Percentiles rank a stretch among this genome's conserved stretches.
phyloP scores from a whole-genome alignment of 2,329 filamentous ascomycete species.

The Aschersonia sp. region DNA sequence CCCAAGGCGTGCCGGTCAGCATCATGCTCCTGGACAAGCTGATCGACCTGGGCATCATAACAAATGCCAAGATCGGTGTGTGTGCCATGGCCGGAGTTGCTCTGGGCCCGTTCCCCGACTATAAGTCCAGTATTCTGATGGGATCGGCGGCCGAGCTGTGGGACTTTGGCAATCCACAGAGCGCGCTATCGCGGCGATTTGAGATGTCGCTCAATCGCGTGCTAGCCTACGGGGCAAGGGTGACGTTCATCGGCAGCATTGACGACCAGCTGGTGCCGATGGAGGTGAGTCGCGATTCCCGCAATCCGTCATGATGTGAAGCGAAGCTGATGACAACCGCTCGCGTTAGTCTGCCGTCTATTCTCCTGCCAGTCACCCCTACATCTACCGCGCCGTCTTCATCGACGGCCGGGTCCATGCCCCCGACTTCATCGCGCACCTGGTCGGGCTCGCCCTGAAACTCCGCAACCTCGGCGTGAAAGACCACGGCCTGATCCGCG shows the following conservation, averaged over 20 bases:
- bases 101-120: conserved; percentile 82
- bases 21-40: conserved; percentile 88
- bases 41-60: conserved; percentile 77
- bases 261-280: conserved; percentile 93
- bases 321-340: background rate
- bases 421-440: conserved; percentile 82
- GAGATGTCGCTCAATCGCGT: conserved; percentile 59
- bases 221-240: conserved; percentile 63
- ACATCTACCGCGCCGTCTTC: conserved; percentile 91
- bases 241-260: conserved; percentile 85
- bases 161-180: conserved; percentile 75
- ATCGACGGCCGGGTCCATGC: conserved; percentile 86
- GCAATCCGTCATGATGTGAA: background rate
- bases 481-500: conserved; percentile 84
- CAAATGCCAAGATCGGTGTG: conserved; percentile 62
- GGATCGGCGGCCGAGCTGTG: conserved; percentile 89
- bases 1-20: conserved; percentile 86
- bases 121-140: conserved; percentile 77
- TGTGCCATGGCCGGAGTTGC: conserved; percentile 89
- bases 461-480: conserved; percentile 84
- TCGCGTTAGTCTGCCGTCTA: conserved; percentile 61
- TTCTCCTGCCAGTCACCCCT: conserved; percentile 72
- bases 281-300: conserved; percentile 43
- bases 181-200: conserved; percentile 70
- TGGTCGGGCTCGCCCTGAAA: conserved; percentile 87